A percentile compares a stretch with the other conserved stretches of the same genome.
Evolutionary conservation across 2,329 filamentous ascomycete genomes (phyloP).

Genomic region (Cadophora gregata): DNA sequence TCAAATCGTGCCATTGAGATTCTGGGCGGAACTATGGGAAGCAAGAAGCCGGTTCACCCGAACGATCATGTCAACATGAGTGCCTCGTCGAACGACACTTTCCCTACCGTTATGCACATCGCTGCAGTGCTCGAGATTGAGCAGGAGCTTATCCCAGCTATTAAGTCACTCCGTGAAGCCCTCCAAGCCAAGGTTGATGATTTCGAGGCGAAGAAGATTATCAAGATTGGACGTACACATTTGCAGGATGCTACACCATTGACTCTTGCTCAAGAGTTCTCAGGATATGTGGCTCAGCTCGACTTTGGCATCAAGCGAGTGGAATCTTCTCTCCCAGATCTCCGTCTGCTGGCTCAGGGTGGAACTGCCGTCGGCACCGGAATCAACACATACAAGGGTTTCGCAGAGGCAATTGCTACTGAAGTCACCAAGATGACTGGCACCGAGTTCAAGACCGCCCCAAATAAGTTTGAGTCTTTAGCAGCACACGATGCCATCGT

Average conservation of each 20-base stretch:
- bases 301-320: conserved; percentile 89
- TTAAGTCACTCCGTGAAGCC: conserved; percentile 81
- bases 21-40: conserved; percentile 89
- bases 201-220: conserved; percentile 85
- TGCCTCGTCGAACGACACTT: conserved; percentile 98
- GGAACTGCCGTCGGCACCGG: conserved; percentile 97
- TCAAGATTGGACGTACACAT: conserved; percentile 99
- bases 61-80: conserved; percentile 99
- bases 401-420: conserved; percentile 88
- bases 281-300: conserved; percentile 93
- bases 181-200: conserved; percentile 88
- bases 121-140: conserved; percentile 94
- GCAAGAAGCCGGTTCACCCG: conserved; percentile 98
- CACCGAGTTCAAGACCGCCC: conserved; percentile 91
- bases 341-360: conserved; percentile 89
- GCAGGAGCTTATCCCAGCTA: conserved; percentile 79
- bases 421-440: conserved; percentile 94
- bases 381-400: conserved; percentile 96
- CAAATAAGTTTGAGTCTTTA: conserved; percentile 98
- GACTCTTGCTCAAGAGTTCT: conserved; percentile 96
- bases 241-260: conserved; percentile 96
- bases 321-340: conserved; percentile 79
- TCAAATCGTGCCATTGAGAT: conserved; percentile 99
- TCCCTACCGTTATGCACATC: conserved; percentile 99
- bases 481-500: conserved; percentile 96